Base-by-base conservation (phyloP, 2,329 filamentous ascomycete species). In the Exophiala sp. region DNA sequence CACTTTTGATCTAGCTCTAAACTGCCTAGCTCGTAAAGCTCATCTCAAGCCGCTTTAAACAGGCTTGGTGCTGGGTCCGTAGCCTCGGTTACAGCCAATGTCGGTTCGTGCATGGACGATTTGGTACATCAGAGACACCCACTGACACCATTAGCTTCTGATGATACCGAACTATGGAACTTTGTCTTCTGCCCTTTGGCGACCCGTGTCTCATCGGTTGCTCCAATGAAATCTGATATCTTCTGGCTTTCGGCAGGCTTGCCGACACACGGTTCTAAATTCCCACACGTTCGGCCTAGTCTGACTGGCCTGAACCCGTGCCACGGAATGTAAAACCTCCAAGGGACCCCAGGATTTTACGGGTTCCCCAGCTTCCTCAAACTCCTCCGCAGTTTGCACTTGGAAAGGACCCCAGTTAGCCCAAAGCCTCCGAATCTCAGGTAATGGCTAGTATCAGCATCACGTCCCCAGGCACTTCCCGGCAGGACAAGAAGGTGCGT, bases 401-500 rank as follows among this genome's bases (percentile, higher is more conserved):
- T 32, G 41, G 21, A 29, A 21, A 21, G 16, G 21, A 43, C 41
- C 29, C 41, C 41, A 32, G 20, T 8, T 29, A 29, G 18, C n/a
- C 11, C 46, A 40, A 8, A 18, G n/a, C 11, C 12, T 5, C 18
- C 8, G 9, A 38, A 21, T 14, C 24, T 21, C 36, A 35, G 10
- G 14, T 49, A 34, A 52, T 52, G 50, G 50, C 50, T 42, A 35
- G 11, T 32, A 18, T 46, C 18, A 47, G 29, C 32, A 44, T 24
- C 18, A 52, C 18, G 11, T 47, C 47, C 35, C 47, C 33, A 46
- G 43, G 32, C 24, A 29, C 24, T 7, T 14, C 29, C 12, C 50
- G 50, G 21, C 50, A 52, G 35, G 50, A 52, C n/a, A 52, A 52
- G 50, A 52, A 52, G 50, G 50, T 52, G 10, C 11, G 36, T 53